Evolutionary conservation across 1,284 basidiomycete genomes (phyloP).

Genomic region (Naganishia albida): DNA sequence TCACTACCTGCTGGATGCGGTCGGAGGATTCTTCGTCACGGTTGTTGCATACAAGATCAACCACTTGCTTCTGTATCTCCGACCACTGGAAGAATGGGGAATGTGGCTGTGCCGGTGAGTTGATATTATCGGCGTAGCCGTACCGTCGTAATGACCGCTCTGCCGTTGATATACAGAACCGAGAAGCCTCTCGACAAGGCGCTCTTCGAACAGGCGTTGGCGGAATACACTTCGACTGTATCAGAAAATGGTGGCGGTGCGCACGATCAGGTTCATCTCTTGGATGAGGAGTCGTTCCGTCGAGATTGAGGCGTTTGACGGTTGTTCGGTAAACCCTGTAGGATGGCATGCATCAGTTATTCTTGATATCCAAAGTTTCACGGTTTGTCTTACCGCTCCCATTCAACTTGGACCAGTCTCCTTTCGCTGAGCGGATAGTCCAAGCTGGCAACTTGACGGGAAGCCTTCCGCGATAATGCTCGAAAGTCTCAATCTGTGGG

Average conservation of each 20-base stretch:
- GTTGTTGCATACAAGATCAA: slow-evolving; percentile 47
- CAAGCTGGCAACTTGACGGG: no score
- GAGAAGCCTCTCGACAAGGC: slow-evolving; percentile 46
- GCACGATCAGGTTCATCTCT: slow-evolving; percentile 16
- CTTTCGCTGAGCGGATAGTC: no score
- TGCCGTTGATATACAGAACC: slow-evolving; percentile 34
- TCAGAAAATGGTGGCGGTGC: slow-evolving; percentile 12
- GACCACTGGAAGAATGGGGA: slow-evolving; percentile 49
- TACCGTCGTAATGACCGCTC: background rate
- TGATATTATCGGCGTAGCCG: background rate
- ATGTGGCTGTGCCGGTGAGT: slow-evolving; percentile 43
- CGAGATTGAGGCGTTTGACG: background rate
- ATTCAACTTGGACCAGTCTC: no score
- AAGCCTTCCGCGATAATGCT: no score
- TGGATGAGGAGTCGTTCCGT: slow-evolving; percentile 7
- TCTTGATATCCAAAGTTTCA: no score
- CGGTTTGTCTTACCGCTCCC: no score
- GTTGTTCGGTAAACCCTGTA: background rate
- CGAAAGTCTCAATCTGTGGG: no score
- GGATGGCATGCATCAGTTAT: no score
- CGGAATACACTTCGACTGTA: slow-evolving; percentile 7
- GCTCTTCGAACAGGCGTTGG: slow-evolving; percentile 36
- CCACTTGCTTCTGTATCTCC: slow-evolving; percentile 45
- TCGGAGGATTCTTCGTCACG: slow-evolving; percentile 49
- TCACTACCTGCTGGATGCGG: slow-evolving; percentile 51